Conservation (phyloP, 176 grass and related monocot species). For the Pharus latifolius region DNA sequence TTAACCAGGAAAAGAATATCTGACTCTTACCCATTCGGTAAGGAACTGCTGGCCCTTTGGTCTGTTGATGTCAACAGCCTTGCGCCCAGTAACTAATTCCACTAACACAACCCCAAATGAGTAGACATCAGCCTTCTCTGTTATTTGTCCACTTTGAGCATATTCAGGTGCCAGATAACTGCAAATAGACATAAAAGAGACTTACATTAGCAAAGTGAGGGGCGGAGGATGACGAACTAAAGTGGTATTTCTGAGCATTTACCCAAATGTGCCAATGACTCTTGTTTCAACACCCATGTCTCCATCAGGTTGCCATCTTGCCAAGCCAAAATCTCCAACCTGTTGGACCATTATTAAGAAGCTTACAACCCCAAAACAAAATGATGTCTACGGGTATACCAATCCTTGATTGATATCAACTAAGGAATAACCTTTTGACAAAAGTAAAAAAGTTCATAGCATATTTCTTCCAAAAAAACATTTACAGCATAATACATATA, state of each 20-base stretch:
- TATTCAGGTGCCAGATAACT: constrained; percentile 91
- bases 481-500: background rate
- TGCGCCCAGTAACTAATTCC: constrained; percentile 89
- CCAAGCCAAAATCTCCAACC: constrained; percentile 97
- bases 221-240: background rate
- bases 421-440: too few relatives aligned
- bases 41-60: constrained; percentile 96
- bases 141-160: constrained; percentile 94
- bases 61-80: constrained; percentile 92
- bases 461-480: too few relatives aligned
- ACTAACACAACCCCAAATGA: constrained; percentile 94
- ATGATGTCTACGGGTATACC: background rate
- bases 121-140: constrained; percentile 96
- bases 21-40: constrained; percentile 81
- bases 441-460: too few relatives aligned
- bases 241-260: constrained; percentile 5
- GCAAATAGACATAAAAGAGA: constrained; percentile 2
- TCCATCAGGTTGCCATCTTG: constrained; percentile 96
- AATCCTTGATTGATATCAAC: too few relatives aligned
- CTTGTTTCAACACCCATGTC: constrained; percentile 90
- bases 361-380: background rate
- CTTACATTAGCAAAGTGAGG: background rate
- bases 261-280: constrained; percentile 99
- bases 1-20: background rate
- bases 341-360: constrained; percentile 22